Evolutionary conservation across 83 land plant genomes (phyloP).

Genomic region (Diphasiastrum complanatum): DNA sequence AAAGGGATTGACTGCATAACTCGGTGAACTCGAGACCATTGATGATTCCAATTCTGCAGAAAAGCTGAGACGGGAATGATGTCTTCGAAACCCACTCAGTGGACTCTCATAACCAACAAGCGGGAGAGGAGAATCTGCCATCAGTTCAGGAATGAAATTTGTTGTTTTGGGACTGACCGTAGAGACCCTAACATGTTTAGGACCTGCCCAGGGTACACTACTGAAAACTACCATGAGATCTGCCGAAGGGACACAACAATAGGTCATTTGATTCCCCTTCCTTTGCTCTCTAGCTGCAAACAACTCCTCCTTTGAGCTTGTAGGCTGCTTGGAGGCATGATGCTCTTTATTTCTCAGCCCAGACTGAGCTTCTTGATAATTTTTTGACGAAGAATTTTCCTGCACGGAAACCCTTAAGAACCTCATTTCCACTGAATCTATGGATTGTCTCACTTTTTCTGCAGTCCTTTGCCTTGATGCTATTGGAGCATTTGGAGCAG

Average conservation of each 20-base stretch:
- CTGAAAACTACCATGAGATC: not conserved
- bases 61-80: conserved; percentile 13
- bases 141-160: too few species aligned
- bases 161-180: too few species aligned
- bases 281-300: conserved; percentile 3
- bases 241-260: not conserved
- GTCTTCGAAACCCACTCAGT: conserved; percentile 23
- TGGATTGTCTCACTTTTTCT: too few species aligned
- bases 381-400: too few species aligned
- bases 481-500: too few species aligned
- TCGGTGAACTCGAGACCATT: conserved; percentile 23
- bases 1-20: conserved; percentile 49
- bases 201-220: not conserved
- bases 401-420: too few species aligned
- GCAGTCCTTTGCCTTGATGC: too few species aligned
- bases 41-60: not conserved
- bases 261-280: not conserved
- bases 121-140: not conserved
- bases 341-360: too few species aligned
- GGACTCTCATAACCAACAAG: conserved; percentile 36
- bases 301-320: too few species aligned
- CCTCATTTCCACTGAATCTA: too few species aligned
- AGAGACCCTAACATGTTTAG: not conserved
- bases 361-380: too few species aligned
- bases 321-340: too few species aligned